These are phyloP conservation scores for Penicillium brevicompactum DNA, from an alignment of 2,329 filamentous ascomycete species.

Conservation along the genomic window DNA sequence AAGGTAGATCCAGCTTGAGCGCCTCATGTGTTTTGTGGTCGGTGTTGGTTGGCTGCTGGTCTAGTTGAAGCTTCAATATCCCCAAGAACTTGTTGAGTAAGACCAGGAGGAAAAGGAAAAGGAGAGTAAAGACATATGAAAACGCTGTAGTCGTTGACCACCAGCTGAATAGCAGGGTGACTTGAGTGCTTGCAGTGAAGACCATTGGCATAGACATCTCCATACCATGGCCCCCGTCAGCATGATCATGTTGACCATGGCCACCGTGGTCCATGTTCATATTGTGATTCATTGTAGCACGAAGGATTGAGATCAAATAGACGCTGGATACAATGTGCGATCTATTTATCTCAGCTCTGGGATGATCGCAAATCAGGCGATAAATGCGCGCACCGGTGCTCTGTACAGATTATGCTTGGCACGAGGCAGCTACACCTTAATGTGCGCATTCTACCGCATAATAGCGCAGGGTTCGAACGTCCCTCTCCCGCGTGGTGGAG, in stretches of 20 bases:
- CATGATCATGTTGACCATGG: background rate
- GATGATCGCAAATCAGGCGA: too few species aligned
- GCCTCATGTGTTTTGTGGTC: too few species aligned
- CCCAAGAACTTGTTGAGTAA: conserved; percentile 12
- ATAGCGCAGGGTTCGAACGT: too few species aligned
- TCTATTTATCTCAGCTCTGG: too few species aligned
- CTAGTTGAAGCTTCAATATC: conserved; percentile 7
- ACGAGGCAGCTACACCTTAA: too few species aligned
- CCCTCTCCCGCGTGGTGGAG: too few species aligned
- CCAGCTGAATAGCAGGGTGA: conserved; percentile 13
- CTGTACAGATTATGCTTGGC: too few species aligned
- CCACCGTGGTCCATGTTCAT: conserved; percentile 2
- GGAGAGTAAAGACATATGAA: conserved; percentile 10
- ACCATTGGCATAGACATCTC: conserved; percentile 10
- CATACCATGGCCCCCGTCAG: background rate
- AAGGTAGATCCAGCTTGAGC: too few species aligned
- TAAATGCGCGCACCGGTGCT: too few species aligned
- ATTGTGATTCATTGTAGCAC: background rate
- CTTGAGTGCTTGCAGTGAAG: conserved; percentile 9
- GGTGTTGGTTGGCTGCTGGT: background rate
- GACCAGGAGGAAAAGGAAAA: conserved; percentile 7
- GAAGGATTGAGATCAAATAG: too few species aligned
- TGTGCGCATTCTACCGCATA: too few species aligned
- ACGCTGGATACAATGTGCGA: too few species aligned
- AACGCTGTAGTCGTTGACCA: conserved; percentile 10